phyloP scores from a whole-genome alignment of 2,329 filamentous ascomycete species.

The Verticillium albo-atrum region DNA sequence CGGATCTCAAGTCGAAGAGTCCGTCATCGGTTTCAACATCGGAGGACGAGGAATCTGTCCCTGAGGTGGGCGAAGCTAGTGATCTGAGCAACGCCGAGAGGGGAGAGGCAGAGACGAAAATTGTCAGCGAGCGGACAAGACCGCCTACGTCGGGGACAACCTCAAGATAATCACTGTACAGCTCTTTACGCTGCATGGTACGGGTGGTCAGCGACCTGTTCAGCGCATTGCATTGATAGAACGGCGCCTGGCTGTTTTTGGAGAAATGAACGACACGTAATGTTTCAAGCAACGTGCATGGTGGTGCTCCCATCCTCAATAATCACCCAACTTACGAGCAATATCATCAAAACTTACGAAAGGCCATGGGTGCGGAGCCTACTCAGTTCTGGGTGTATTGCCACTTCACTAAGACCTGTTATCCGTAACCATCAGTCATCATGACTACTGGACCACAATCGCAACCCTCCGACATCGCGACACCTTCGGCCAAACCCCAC shows the following conservation, averaged over 20 bases:
- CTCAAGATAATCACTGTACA: background rate
- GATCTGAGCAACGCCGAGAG: background rate
- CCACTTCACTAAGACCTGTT: too few relatives aligned
- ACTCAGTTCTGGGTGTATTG: too few relatives aligned
- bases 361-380: too few relatives aligned
- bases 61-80: background rate
- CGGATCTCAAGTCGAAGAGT: slow-evolving; percentile 12
- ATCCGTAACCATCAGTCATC: too few relatives aligned
- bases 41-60: background rate
- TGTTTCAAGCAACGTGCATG: too few relatives aligned
- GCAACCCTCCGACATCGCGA: background rate
- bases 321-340: too few relatives aligned
- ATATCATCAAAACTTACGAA: too few relatives aligned
- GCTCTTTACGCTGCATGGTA: background rate
- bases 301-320: too few relatives aligned
- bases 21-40: background rate
- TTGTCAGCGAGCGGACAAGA: background rate
- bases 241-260: too few relatives aligned
- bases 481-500: background rate
- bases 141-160: background rate
- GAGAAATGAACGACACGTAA: too few relatives aligned
- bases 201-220: background rate
- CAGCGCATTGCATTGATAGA: background rate
- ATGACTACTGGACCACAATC: too few relatives aligned
- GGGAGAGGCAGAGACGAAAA: background rate